Evolutionary conservation across 2,329 filamentous ascomycete genomes (phyloP).

Genomic region (Aspergillus glaucus): DNA sequence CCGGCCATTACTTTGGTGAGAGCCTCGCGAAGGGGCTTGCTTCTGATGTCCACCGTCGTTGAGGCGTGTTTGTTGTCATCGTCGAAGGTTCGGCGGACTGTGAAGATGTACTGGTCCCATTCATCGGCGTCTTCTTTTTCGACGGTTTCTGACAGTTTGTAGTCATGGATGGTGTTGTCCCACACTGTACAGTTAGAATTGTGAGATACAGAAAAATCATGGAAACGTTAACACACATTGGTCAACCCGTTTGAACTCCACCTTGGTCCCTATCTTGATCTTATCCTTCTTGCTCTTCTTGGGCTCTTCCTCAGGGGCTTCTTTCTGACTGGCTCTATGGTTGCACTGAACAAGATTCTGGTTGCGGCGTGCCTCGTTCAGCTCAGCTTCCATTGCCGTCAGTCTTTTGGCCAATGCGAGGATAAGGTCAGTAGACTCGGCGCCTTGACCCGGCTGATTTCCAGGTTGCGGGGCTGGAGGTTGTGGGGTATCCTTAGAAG

Average conservation of each 20-base stretch:
- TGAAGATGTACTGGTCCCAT: conserved; percentile 76
- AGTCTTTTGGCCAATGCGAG: conserved; percentile 18
- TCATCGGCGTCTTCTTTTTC: conserved; percentile 57
- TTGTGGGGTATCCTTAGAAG: conserved; percentile 26
- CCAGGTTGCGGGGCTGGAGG: no score
- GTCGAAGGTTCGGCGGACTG: conserved; percentile 74
- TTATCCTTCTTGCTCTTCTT: conserved; percentile 23
- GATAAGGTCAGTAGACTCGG: conserved; percentile 19
- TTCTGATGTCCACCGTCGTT: conserved; percentile 77
- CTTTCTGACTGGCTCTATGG: conserved; percentile 13
- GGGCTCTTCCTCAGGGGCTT: conserved; percentile 22
- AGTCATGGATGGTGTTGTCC: conserved; percentile 56
- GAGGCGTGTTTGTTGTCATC: conserved; percentile 75
- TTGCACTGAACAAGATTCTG: conserved; percentile 11
- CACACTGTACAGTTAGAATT: conserved; percentile 30
- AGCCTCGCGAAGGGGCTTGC: conserved; percentile 66
- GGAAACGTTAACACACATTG: conserved; percentile 38
- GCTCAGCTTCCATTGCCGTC: conserved; percentile 14
- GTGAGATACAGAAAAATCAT: conserved; percentile 1
- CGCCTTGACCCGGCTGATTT: background rate
- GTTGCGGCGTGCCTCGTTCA: conserved; percentile 12
- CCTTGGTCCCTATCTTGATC: conserved; percentile 42
- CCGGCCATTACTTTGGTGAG: conserved; percentile 66
- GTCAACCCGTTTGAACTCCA: conserved; percentile 65
- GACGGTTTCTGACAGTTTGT: conserved; percentile 61